A percentile compares a stretch with the other conserved stretches of the same genome.
phyloP scores from a whole-genome alignment of 169 alveolate species.

The Blepharisma undulans region DNA sequence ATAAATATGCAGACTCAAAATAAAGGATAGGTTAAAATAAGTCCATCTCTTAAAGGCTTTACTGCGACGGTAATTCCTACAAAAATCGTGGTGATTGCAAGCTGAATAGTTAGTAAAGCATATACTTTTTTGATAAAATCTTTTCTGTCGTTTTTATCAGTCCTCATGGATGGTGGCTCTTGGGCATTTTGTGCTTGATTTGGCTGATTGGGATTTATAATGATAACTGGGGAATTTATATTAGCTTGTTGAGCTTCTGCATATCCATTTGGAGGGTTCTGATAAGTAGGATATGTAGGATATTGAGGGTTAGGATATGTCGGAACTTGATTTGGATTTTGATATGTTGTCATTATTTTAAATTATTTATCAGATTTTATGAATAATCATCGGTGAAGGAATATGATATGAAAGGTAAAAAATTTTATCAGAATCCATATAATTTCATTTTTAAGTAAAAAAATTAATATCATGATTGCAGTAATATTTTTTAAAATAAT shows the following conservation, averaged over 20 bases:
- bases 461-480: not conserved
- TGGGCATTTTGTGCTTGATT: not conserved
- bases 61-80: constrained; percentile 22
- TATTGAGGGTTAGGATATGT: not conserved
- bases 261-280: not conserved
- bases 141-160: constrained; percentile 28
- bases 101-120: constrained; percentile 45
- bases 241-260: not conserved
- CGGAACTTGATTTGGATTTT: not conserved
- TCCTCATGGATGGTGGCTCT: not conserved
- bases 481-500: not conserved
- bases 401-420: not conserved
- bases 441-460: not conserved
- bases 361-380: not conserved
- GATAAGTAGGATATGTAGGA: not conserved
- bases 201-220: not conserved
- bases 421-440: not conserved
- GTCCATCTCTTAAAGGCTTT: not conserved
- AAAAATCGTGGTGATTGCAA: constrained; percentile 36
- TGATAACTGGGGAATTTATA: not conserved
- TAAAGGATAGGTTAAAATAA: not conserved
- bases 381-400: not conserved
- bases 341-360: not conserved
- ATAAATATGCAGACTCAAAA: constrained; percentile 34
- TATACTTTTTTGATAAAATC: constrained; percentile 55